A percentile compares a stretch with the other conserved stretches of the same genome.
Conservation (phyloP, 2,329 filamentous ascomycete species). For the Pleomassaria siparia region DNA sequence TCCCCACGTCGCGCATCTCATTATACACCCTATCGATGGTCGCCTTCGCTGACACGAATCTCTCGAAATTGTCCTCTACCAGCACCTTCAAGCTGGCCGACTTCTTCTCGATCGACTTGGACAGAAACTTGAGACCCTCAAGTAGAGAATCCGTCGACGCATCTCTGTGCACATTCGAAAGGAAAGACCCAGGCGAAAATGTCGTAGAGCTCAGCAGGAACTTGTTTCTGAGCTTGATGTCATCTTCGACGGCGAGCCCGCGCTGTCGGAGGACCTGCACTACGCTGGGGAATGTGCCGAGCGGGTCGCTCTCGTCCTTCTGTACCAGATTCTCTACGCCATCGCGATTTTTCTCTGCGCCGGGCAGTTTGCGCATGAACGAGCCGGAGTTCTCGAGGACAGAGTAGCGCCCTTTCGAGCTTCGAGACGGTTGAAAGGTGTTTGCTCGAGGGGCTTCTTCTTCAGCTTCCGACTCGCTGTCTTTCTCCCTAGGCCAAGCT, state of each 20-base stretch:
- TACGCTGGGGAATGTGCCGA: constrained; percentile 87
- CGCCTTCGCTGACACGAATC: constrained; percentile 94
- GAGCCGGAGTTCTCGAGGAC: constrained; percentile 77
- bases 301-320: constrained; percentile 87
- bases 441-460: constrained; percentile 23
- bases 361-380: constrained; percentile 67
- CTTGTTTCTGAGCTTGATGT: constrained; percentile 77
- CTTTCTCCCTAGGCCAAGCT: constrained; percentile 83
- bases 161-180: constrained; percentile 86
- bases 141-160: constrained; percentile 82
- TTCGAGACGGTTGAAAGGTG: constrained; percentile 23
- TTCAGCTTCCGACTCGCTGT: constrained; percentile 62
- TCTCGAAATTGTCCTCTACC: constrained; percentile 97
- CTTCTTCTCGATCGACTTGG: constrained; percentile 93
- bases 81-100: constrained; percentile 94
- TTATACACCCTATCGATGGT: constrained; percentile 99
- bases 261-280: constrained; percentile 74
- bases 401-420: constrained; percentile 81
- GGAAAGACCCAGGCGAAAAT: constrained; percentile 88
- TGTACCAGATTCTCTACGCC: constrained; percentile 78
- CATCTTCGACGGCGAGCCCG: constrained; percentile 81
- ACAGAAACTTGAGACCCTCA: constrained; percentile 80
- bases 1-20: constrained; percentile 82
- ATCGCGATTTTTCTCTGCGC: constrained; percentile 67
- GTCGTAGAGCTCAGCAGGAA: constrained; percentile 95